These are phyloP conservation scores for Mycena metata DNA, from an alignment of 768 basidiomycete genomes.

Conservation along the genomic window DNA sequence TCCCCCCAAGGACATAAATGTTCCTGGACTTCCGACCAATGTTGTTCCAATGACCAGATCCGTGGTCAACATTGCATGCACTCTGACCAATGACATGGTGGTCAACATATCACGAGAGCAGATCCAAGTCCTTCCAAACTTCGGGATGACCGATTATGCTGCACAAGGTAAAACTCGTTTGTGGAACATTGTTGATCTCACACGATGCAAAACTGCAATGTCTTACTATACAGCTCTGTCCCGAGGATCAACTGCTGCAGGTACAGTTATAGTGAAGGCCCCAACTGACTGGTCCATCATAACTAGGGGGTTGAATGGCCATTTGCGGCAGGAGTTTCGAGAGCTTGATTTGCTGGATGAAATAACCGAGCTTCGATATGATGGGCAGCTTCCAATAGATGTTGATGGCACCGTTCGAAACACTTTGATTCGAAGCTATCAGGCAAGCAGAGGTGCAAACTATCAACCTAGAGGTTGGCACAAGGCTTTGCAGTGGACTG, in stretches of 20 bases:
- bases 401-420: too few relatives aligned
- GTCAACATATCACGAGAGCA: background rate
- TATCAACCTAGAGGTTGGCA: too few relatives aligned
- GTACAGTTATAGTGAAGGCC: background rate
- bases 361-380: background rate
- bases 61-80: too few relatives aligned
- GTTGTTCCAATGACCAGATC: too few relatives aligned
- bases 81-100: too few relatives aligned
- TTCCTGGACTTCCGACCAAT: too few relatives aligned
- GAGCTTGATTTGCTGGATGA: background rate
- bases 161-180: background rate
- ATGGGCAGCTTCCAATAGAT: background rate
- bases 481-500: too few relatives aligned
- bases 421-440: background rate
- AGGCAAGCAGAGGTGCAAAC: too few relatives aligned
- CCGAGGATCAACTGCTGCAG: background rate
- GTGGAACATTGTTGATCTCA: background rate
- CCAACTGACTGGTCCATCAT: background rate
- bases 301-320: background rate
- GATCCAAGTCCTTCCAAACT: background rate
- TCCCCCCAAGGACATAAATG: too few relatives aligned
- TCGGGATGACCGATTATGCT: background rate
- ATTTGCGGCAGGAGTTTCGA: constrained; percentile 1
- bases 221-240: background rate
- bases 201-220: background rate